Conservation (phyloP, 257 asterid species). For the Nyctanthes arbortristis region DNA sequence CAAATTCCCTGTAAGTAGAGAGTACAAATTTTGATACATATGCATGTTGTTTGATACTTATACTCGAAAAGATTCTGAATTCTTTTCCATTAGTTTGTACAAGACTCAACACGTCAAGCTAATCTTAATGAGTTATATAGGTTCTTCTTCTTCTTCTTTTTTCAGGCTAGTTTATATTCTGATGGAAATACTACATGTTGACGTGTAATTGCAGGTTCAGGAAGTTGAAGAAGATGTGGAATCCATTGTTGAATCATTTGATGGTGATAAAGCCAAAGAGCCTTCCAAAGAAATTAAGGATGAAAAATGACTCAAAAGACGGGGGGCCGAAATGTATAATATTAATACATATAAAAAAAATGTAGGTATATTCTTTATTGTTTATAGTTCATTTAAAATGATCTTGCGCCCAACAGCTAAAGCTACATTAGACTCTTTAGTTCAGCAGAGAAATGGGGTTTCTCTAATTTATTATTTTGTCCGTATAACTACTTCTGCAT, state of each 20-base stretch:
- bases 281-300: neutral
- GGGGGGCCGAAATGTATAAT: neutral
- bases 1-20: slow-evolving; percentile 34
- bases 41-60: neutral
- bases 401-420: too few species aligned
- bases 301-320: neutral
- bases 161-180: too few species aligned
- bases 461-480: neutral
- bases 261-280: slow-evolving; percentile 9
- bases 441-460: neutral
- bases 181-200: too few species aligned
- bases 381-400: neutral
- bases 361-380: neutral
- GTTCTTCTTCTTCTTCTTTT: too few species aligned
- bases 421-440: too few species aligned
- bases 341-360: neutral
- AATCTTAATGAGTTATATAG: too few species aligned
- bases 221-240: slow-evolving; percentile 46
- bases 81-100: neutral
- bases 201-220: slow-evolving; percentile 39
- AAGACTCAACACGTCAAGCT: too few species aligned
- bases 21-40: neutral
- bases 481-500: neutral
- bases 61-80: neutral
- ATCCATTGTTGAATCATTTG: slow-evolving; percentile 27